Percentiles rank a stretch among this genome's conserved stretches.
Conservation (phyloP, 2,329 filamentous ascomycete species). For the Arthrobotrys megalospora region DNA sequence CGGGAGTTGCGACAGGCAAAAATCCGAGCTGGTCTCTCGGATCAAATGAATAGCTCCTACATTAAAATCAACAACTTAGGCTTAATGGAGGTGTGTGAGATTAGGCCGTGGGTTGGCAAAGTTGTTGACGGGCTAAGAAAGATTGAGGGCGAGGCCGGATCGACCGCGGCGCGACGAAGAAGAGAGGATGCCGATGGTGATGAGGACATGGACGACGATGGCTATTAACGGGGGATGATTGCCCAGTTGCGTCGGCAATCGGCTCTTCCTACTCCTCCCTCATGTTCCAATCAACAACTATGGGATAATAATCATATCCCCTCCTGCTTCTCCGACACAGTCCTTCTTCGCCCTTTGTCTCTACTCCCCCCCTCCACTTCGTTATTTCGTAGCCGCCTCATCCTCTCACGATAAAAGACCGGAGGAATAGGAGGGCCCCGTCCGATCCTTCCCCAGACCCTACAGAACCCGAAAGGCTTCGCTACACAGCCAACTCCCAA, state of each 20-base stretch:
- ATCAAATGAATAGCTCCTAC: constrained; percentile 68
- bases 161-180: constrained; percentile 42
- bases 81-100: constrained; percentile 92
- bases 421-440: no score
- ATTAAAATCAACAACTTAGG: constrained; percentile 80
- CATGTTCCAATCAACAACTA: not conserved
- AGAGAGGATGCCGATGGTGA: constrained; percentile 48
- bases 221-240: not conserved
- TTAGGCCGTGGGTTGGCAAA: constrained; percentile 83
- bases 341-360: no score
- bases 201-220: constrained; percentile 46
- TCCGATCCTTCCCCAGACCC: no score
- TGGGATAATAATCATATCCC: no score
- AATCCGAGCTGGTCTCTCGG: constrained; percentile 81
- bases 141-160: constrained; percentile 74
- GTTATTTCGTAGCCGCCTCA: no score
- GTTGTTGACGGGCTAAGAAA: constrained; percentile 90
- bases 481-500: no score
- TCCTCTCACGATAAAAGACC: no score
- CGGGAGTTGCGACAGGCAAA: constrained; percentile 92
- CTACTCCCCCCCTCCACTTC: no score
- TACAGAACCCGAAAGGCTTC: no score
- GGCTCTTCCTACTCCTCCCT: not conserved
- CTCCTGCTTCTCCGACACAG: no score
- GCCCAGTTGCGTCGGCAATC: not conserved